Percentiles rank a stretch among this genome's conserved stretches.
phyloP scores from a whole-genome alignment of 306 rosid genomes.

The Quercus cerris region DNA sequence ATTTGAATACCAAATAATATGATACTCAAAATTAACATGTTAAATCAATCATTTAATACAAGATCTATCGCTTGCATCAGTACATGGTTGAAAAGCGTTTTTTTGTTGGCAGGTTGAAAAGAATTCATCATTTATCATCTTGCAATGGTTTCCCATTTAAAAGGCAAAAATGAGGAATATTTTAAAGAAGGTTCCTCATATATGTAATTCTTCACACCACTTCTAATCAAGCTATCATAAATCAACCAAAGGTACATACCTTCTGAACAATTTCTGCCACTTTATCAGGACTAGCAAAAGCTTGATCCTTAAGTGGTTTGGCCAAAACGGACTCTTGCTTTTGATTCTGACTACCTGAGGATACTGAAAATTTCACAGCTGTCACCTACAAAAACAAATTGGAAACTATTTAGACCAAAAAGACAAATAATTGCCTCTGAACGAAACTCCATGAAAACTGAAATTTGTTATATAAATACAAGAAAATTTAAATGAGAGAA shows the following conservation, averaged over 20 bases:
- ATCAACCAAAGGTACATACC: conserved; percentile 36
- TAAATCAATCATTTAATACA: neutral
- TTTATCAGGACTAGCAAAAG: conserved; percentile 94
- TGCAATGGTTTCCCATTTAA: neutral
- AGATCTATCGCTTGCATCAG: neutral
- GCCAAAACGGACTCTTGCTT: conserved; percentile 68
- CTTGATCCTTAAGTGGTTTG: conserved; percentile 86
- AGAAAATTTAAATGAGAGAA: neutral
- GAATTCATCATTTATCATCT: neutral
- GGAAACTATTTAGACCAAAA: neutral
- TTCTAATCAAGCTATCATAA: neutral
- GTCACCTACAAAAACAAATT: conserved; percentile 62
- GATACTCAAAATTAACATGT: neutral
- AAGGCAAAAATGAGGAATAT: neutral
- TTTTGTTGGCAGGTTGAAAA: neutral
- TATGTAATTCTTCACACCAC: neutral
- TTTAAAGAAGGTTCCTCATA: neutral
- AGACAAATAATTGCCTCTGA: neutral
- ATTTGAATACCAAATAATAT: too few relatives aligned
- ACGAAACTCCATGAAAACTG: neutral
- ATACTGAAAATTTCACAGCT: conserved; percentile 86
- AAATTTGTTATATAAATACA: neutral
- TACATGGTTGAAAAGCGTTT: neutral
- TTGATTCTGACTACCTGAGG: conserved; percentile 70
- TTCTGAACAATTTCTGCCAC: conserved; percentile 89